Base-by-base conservation (phyloP, 768 basidiomycete genomes). In the Lentinula aciculospora region DNA sequence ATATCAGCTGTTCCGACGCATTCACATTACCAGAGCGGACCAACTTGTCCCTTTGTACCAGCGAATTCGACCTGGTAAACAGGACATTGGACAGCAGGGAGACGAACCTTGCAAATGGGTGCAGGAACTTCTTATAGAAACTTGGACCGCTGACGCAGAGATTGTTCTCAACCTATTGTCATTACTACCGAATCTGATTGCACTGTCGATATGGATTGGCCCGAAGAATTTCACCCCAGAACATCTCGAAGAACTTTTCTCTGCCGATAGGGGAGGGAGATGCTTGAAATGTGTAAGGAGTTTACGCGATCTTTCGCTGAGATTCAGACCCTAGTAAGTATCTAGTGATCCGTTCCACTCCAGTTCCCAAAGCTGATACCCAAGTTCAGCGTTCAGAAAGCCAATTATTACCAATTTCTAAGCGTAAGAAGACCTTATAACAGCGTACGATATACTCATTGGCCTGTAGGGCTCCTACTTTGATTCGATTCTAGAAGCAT, bases 321-420 rank as follows among this genome's bases (percentile, higher is more conserved):
- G 88, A 59, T 95, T 96, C 71, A 79, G 87, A 56, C 93, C 94
- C 3, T 95, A 94, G 87, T 90, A 67, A 72, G 88, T 71, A 13
- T n/a, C 15, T 15, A 19, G n/a, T 9, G 19, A 29, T n/a, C n/a
- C n/a, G n/a, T n/a, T 21, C 6, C 8, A 21, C 29, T 34, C 17
- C n/a, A 54, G 15, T 25, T 17, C 4, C 4, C 10, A 17, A 19
- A 6, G 8, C 25, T 15, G 25, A 42, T 29, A 12, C 19, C 25
- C 25, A 27, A 19, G 13, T 42, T 36, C 60, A 87, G 88, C 53
- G 85, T 90, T 9, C 80, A 86, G 63, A 81, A 76, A 66, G 88
- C 90, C 1, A 85, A 81, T 1, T 95, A 94, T 67, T 84, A 85
- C 62, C 89, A 89, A 60, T 94, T 95, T 68, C 80, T 92, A 37